Conservation (phyloP, 2,329 filamentous ascomycete genomes). For the Colletotrichum cordylinicola region DNA sequence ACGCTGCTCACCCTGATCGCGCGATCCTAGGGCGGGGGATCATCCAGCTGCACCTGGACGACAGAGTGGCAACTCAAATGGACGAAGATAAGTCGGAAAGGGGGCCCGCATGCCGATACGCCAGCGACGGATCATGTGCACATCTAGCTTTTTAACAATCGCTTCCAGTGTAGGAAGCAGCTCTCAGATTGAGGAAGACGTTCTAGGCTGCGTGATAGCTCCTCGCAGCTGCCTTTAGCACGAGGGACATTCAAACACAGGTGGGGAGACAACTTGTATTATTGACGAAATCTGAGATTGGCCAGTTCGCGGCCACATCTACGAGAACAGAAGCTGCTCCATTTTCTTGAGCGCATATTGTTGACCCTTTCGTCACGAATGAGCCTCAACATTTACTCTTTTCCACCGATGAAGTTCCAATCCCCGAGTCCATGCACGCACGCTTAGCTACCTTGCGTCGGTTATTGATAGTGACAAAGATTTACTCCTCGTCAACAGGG, state of each 20-base stretch:
- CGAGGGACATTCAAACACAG: neutral
- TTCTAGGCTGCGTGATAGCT: neutral
- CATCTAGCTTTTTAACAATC: neutral
- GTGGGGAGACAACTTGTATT: neutral
- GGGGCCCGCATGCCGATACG: neutral
- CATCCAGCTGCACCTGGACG: neutral
- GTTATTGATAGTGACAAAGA: neutral
- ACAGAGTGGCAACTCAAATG: neutral
- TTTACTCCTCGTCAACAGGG: neutral
- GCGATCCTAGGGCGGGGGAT: neutral
- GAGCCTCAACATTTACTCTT: neutral
- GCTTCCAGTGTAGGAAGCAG: neutral
- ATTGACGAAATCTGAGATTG: neutral
- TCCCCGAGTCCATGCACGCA: neutral
- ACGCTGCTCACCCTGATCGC: neutral
- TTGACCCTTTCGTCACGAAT: neutral
- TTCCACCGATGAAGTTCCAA: neutral
- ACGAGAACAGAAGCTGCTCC: neutral
- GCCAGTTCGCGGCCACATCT: neutral
- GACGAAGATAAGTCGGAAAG: neutral
- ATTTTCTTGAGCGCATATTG: neutral
- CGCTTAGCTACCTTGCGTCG: neutral
- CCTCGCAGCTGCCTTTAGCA: neutral
- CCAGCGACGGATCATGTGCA: neutral
- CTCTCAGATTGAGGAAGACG: neutral